These are phyloP conservation scores for Trichoderma hamatum DNA, from an alignment of 2,329 filamentous ascomycete species.

Conservation along the genomic window DNA sequence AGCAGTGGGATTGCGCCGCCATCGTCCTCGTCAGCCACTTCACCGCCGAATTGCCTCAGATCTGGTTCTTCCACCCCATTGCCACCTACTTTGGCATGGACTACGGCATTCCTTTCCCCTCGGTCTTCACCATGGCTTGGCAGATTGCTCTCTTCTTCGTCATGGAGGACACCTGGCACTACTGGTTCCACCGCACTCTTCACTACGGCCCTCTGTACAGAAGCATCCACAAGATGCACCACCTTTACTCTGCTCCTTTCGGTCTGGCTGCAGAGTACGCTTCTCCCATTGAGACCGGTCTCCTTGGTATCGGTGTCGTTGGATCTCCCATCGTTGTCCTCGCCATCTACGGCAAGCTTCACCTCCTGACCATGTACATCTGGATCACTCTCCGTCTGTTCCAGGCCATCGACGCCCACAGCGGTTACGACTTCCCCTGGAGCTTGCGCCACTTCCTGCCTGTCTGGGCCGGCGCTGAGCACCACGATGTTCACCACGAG, in stretches of 20 bases:
- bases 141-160: slow-evolving; percentile 96
- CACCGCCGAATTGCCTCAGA: slow-evolving; percentile 96
- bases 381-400: slow-evolving; percentile 94
- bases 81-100: slow-evolving; percentile 89
- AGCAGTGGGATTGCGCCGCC: slow-evolving; percentile 93
- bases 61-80: slow-evolving; percentile 98
- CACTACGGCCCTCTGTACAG: slow-evolving; percentile 97
- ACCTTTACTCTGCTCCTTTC: slow-evolving; percentile 97
- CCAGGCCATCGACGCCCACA: slow-evolving; percentile 97
- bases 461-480: slow-evolving; percentile 96
- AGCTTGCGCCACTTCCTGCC: slow-evolving; percentile 92
- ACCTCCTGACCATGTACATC: slow-evolving; percentile 95
- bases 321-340: slow-evolving; percentile 83
- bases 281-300: slow-evolving; percentile 95
- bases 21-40: slow-evolving; percentile 95
- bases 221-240: slow-evolving; percentile 97
- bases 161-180: slow-evolving; percentile 96
- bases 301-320: slow-evolving; percentile 85
- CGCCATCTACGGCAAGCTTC: slow-evolving; percentile 79
- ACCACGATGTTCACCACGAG: slow-evolving; percentile 97
- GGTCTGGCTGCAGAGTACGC: slow-evolving; percentile 96
- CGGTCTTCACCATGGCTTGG: slow-evolving; percentile 80
- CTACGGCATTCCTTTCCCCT: slow-evolving; percentile 87
- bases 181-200: slow-evolving; percentile 90
- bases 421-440: slow-evolving; percentile 98